phyloP scores from a whole-genome alignment of 2,329 filamentous ascomycete species.

The Furcasterigmium furcatum region DNA sequence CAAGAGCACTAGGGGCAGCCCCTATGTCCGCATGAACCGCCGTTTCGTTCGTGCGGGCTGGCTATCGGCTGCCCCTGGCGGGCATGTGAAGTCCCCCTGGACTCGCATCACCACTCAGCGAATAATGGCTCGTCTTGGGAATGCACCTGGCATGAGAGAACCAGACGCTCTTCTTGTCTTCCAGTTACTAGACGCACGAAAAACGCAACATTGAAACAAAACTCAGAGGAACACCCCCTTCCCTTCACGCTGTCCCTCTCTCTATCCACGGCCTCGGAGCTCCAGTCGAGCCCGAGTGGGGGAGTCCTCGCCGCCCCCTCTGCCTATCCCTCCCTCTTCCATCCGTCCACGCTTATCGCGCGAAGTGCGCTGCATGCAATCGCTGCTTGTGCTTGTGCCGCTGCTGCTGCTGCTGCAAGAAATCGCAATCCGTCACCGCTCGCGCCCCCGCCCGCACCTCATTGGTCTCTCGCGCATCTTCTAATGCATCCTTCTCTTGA shows the following conservation, averaged over 20 bases:
- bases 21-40: not conserved
- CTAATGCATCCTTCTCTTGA: not conserved
- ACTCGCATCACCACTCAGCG: too few relatives aligned
- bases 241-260: not conserved
- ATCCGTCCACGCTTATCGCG: not conserved
- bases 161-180: conserved; percentile 1
- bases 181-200: conserved; percentile 5
- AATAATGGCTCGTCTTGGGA: too few relatives aligned
- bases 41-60: too few relatives aligned
- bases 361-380: not conserved
- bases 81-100: too few relatives aligned
- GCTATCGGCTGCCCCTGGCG: too few relatives aligned
- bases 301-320: too few relatives aligned
- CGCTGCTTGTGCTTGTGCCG: not conserved
- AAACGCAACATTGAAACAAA: conserved; percentile 5
- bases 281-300: too few relatives aligned
- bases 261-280: too few relatives aligned
- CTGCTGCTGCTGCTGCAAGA: not conserved
- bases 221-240: not conserved
- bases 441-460: not conserved
- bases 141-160: not conserved
- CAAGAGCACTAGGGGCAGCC: too few relatives aligned
- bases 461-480: not conserved
- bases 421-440: too few relatives aligned
- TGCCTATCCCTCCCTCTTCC: not conserved